Base-by-base conservation (phyloP, 352 stramenopile genomes). In the Aphanomyces invadans region DNA sequence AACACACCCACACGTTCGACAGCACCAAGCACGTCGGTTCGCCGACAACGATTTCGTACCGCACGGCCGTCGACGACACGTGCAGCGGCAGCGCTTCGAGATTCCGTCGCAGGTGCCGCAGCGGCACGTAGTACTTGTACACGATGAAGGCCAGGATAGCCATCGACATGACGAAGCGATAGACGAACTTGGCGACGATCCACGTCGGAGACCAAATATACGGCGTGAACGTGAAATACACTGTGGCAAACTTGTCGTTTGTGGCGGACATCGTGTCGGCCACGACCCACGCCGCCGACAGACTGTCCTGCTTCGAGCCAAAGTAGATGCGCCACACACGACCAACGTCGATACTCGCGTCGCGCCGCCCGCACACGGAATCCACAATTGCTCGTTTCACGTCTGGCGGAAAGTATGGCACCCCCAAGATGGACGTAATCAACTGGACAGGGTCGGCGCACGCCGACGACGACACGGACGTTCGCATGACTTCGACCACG, bases 11-110 rank as follows among this genome's bases (percentile, higher is more conserved):
- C 46, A 33, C 25, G 23, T 67, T 42, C 11, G 48, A 51, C 1
- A 57, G 33, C 7, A 67, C 36, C 11, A 67, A 33, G 9, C 32
- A 56, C 19, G 60, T 59, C 7, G 60, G 60, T 4, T 67, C 60
- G 4, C 60, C 49, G 17, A 67, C 11, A 36, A 59, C 42, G 19
- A 67, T 57, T 7, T 1, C 29, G 49, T 57, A 57, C 17, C 49
- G 49, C 25, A 57, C 49, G 49, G 49, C 49, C 7, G 17, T 57
- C 5, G 49, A 29, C 17, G 4, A 21, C 19, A n/a, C 17, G 49
- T 57, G 49, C 19, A 57, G 29, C 11, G 1, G 49, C 19, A 23
- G 17, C 5, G 15, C 21, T 5, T 29, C 11, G 7, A 57, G 19
- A 1, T 5, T 57, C 12, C 19, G 9, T 5, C 23, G 49, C 25